Base-by-base conservation (phyloP, 2,329 filamentous ascomycete species). In the Penicillium sp. region DNA sequence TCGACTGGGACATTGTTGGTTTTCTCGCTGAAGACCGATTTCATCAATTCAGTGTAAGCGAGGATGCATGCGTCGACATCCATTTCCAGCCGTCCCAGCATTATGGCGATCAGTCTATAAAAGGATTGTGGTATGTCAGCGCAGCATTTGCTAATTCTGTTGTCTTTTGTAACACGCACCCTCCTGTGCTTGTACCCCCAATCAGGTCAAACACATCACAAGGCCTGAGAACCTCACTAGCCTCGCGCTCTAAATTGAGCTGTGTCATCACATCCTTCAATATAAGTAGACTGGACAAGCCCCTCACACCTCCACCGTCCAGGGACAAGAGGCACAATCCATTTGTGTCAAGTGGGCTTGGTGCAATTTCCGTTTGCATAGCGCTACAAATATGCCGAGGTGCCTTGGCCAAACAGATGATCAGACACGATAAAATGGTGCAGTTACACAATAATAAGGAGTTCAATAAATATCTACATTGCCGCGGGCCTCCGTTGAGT, bases 271-370 rank as follows among this genome's bases (percentile, higher is more conserved):
- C 51, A 10, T 63, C 50, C 34, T 66, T 62, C 6, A 77, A 59
- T 29, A 77, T 73, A 13, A 68, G 60, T 0, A 77, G 60, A 0
- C 67, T 68, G 0, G 75, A 77, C 3, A 77, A 59, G 0, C 73
- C 74, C 6, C 74, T 67, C 0, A 77, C 67, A 4, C 75, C 75
- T 3, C 75, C 75, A 10, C 75, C 75, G 58, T 77, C 75, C 6
- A 71, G 57, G 21, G 59, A 57, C 1, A 65, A 7, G 1, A 65
- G 50, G 13, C 61, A 63, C 1, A 65, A n/a, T 4, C 62, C 61
- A 23, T 52, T 32, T 1, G 12, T 15, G 3, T 60, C 46, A 7
- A 57, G 37, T 1, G 56, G 56, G 7, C 29, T 31, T 13, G 29
- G 12, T 31, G 1, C 29, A 10, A 13, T 31, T 13, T 8, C n/a